phyloP scores from a whole-genome alignment of 2,329 filamentous ascomycete species.

The Apiospora marii region DNA sequence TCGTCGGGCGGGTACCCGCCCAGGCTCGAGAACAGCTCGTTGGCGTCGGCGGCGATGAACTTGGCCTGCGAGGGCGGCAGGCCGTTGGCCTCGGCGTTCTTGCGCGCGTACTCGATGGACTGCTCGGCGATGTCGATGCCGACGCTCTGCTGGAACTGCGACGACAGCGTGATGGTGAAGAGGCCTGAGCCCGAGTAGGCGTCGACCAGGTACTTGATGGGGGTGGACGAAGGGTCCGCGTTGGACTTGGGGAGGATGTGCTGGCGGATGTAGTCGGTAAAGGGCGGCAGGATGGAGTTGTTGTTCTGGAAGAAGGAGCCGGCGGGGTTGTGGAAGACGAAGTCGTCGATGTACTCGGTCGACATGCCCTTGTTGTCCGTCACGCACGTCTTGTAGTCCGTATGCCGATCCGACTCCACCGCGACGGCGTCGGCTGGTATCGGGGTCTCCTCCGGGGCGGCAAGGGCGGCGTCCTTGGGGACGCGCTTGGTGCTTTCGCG shows the following conservation, averaged over 20 bases:
- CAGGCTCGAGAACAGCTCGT: conserved; percentile 80
- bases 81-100: conserved; percentile 81
- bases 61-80: conserved; percentile 72
- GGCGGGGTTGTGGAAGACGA: conserved; percentile 88
- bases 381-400: conserved; percentile 86
- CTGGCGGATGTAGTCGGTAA: conserved; percentile 86
- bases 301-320: conserved; percentile 99
- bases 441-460: conserved; percentile 39
- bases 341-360: conserved; percentile 87
- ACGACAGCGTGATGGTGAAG: conserved; percentile 92
- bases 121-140: conserved; percentile 89
- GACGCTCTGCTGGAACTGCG: conserved; percentile 81
- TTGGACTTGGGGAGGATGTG: conserved; percentile 69
- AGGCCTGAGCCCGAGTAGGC: conserved; percentile 97
- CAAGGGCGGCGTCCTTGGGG: conserved; percentile 50
- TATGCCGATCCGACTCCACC: conserved; percentile 65
- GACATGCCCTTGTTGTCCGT: conserved; percentile 84
- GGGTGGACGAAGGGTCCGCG: conserved; percentile 37
- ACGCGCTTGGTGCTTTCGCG: conserved; percentile 83
- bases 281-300: conserved; percentile 90
- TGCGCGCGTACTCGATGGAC: conserved; percentile 79
- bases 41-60: conserved; percentile 91
- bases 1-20: conserved; percentile 73
- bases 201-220: conserved; percentile 89
- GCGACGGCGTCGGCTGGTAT: conserved; percentile 52